A percentile compares a stretch with the other conserved stretches of the same genome.
Evolutionary conservation across 495 filamentous ascomycete genomes (phyloP).

Genomic region (Xylaria venustula): DNA sequence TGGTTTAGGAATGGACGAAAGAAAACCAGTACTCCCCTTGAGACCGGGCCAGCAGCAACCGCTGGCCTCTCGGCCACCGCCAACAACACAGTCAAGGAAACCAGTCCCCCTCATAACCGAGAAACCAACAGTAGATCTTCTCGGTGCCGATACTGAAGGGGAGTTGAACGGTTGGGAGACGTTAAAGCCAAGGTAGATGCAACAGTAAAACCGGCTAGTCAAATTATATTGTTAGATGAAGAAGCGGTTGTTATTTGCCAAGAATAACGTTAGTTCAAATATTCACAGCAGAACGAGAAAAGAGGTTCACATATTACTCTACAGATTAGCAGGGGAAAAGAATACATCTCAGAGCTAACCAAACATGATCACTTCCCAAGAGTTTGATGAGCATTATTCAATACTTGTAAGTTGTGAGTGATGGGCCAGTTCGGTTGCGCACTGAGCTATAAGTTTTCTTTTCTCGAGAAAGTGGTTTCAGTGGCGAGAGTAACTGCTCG

Average conservation of each 20-base stretch:
- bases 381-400: not conserved
- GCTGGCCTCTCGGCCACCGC: constrained; percentile 11
- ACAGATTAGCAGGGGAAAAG: not conserved
- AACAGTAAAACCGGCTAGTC: not conserved
- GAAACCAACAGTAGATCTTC: constrained; percentile 34
- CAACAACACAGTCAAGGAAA: constrained; percentile 26
- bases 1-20: constrained; percentile 20
- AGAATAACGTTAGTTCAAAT: not conserved
- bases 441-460: too few species aligned
- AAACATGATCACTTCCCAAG: not conserved
- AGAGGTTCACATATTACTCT: not conserved
- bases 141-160: constrained; percentile 34
- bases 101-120: constrained; percentile 9
- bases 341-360: not conserved
- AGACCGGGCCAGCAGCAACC: constrained; percentile 19
- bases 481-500: too few species aligned
- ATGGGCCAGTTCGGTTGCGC: too few species aligned
- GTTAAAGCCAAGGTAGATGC: constrained; percentile 36
- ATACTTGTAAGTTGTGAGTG: too few species aligned
- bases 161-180: constrained; percentile 50
- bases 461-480: too few species aligned
- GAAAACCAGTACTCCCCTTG: constrained; percentile 22
- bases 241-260: not conserved
- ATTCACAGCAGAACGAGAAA: not conserved
- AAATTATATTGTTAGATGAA: not conserved